Evolutionary conservation across 2,329 filamentous ascomycete genomes (phyloP).

Genomic region (Gnomoniopsis smithogilvyi): DNA sequence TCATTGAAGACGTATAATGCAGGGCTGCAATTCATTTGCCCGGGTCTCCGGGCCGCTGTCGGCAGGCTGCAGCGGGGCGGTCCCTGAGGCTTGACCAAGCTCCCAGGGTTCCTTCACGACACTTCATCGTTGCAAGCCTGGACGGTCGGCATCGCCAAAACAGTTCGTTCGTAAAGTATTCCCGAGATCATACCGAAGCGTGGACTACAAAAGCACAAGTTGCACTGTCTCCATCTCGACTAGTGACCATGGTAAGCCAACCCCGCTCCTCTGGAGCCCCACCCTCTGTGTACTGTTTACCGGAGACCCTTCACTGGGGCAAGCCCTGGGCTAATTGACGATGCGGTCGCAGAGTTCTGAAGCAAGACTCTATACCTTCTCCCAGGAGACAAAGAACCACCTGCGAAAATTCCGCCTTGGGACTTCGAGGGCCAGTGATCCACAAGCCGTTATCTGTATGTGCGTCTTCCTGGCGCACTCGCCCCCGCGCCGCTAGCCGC

Average conservation of each 20-base stretch:
- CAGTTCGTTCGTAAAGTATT: background rate
- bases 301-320: background rate
- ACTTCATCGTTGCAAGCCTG: background rate
- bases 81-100: background rate
- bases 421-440: conserved; percentile 80
- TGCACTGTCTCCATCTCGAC: background rate
- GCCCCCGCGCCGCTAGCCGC: background rate
- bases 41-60: conserved; percentile 3
- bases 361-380: conserved; percentile 89
- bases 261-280: background rate
- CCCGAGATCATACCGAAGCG: background rate
- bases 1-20: conserved; percentile 1
- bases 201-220: background rate
- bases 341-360: conserved; percentile 59
- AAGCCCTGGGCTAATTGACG: background rate
- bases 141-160: background rate
- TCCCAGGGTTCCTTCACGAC: background rate
- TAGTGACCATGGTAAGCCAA: conserved; percentile 13
- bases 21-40: background rate
- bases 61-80: conserved; percentile 8
- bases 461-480: conserved; percentile 31
- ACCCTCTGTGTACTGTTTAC: background rate
- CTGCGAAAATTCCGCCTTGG: conserved; percentile 92
- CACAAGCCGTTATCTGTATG: conserved; percentile 94
- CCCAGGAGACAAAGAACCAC: conserved; percentile 81